These are phyloP conservation scores for Acidiella bohemica DNA, from an alignment of 495 filamentous ascomycete genomes.

Conservation along the genomic window DNA sequence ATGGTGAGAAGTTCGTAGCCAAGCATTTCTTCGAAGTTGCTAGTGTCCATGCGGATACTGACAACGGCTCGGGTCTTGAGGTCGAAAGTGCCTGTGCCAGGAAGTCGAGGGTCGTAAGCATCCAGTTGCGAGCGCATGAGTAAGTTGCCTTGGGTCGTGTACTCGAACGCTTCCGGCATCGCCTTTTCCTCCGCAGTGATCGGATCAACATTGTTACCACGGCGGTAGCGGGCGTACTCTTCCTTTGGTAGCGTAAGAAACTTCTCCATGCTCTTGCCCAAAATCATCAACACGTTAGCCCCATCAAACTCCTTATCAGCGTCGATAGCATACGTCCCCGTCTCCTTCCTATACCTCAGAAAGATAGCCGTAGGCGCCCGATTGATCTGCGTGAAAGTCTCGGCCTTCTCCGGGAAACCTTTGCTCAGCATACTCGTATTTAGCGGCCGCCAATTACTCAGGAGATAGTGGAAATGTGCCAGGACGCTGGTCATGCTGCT, in stretches of 20 bases:
- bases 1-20: constrained; percentile 76
- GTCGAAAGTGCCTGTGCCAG: constrained; percentile 91
- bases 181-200: constrained; percentile 47
- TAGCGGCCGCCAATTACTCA: constrained; percentile 68
- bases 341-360: constrained; percentile 51
- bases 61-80: constrained; percentile 89
- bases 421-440: constrained; percentile 52
- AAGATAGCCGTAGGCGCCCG: constrained; percentile 68
- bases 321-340: constrained; percentile 90
- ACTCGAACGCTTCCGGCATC: constrained; percentile 66
- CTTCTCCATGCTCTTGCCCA: constrained; percentile 94
- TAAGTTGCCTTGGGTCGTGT: constrained; percentile 76
- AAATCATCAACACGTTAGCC: constrained; percentile 72
- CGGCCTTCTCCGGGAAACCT: constrained; percentile 42
- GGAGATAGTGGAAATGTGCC: constrained; percentile 81
- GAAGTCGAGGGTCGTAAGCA: constrained; percentile 72
- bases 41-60: constrained; percentile 72
- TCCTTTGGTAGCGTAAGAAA: constrained; percentile 70
- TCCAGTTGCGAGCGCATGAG: constrained; percentile 94
- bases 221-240: constrained; percentile 73
- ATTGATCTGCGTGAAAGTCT: constrained; percentile 52
- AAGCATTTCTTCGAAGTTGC: constrained; percentile 55
- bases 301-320: constrained; percentile 86
- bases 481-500: constrained; percentile 88
- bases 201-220: constrained; percentile 45